Conservation (phyloP, 2,329 filamentous ascomycete genomes). For the Diaporthe sp. region DNA sequence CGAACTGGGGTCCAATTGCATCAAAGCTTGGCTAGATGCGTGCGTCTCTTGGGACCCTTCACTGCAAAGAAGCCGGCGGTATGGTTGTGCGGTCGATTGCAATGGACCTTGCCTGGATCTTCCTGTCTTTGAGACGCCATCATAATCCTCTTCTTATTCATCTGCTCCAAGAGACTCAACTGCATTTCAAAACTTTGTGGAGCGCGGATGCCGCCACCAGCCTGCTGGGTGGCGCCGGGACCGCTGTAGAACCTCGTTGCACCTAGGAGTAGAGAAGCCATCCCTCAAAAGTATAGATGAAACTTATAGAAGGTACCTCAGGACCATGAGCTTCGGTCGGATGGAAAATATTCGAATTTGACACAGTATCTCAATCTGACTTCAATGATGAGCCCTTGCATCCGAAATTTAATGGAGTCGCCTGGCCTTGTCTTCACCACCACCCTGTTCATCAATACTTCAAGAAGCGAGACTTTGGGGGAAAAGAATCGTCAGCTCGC, state of each 20-base stretch:
- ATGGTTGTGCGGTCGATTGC: not conserved
- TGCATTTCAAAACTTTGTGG: not conserved
- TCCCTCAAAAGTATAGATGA: not conserved
- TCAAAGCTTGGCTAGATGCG: not conserved
- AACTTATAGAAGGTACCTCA: not conserved
- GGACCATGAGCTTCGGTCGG: not conserved
- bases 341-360: not conserved
- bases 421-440: too few relatives aligned
- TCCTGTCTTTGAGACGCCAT: not conserved
- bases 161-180: not conserved
- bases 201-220: not conserved
- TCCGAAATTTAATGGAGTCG: too few relatives aligned
- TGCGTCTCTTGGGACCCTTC: not conserved
- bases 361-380: too few relatives aligned
- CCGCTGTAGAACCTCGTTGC: not conserved
- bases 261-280: not conserved
- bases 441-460: too few relatives aligned
- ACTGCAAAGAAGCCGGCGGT: not conserved
- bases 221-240: not conserved
- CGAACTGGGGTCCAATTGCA: not conserved
- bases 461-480: too few relatives aligned
- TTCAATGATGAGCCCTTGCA: too few relatives aligned
- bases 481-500: too few relatives aligned
- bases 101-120: not conserved
- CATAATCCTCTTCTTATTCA: not conserved